Conservation (phyloP, 345 rosid genomes). For the Rhodomyrtus tomentosa region DNA sequence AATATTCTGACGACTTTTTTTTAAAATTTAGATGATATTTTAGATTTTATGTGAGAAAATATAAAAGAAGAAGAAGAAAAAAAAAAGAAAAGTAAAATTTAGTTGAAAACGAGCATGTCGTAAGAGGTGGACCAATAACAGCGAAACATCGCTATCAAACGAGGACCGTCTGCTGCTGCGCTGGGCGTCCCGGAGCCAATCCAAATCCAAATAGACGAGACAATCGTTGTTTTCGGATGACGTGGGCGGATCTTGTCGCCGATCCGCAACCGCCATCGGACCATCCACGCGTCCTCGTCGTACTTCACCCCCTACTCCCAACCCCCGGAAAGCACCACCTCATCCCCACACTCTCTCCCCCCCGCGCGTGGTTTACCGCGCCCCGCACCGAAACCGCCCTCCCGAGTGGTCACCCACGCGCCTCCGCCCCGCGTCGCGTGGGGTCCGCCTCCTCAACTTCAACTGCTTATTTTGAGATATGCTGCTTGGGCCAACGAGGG, state of each 20-base stretch:
- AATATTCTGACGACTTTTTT: background rate
- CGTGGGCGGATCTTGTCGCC: background rate
- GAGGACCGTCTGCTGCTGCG: background rate
- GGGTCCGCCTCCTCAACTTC: background rate
- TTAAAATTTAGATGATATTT: background rate
- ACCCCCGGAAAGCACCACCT: background rate
- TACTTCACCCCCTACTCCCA: background rate
- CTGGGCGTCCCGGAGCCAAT: background rate
- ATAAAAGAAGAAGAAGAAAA: no score
- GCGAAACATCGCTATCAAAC: background rate
- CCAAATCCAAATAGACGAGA: background rate
- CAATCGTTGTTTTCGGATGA: background rate
- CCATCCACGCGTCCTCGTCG: conserved; percentile 5
- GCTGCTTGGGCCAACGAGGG: background rate
- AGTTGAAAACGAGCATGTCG: background rate
- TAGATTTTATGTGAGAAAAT: background rate
- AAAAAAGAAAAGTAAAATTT: background rate
- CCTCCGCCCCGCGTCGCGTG: background rate
- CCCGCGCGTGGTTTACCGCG: background rate
- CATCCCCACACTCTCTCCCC: background rate
- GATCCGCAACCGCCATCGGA: conserved; percentile 3
- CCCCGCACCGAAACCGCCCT: background rate
- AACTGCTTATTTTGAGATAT: background rate
- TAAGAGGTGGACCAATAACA: background rate
- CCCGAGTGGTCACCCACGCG: background rate